Evolutionary conservation across 2,329 filamentous ascomycete genomes (phyloP).

Genomic region (Fusarium nanum): DNA sequence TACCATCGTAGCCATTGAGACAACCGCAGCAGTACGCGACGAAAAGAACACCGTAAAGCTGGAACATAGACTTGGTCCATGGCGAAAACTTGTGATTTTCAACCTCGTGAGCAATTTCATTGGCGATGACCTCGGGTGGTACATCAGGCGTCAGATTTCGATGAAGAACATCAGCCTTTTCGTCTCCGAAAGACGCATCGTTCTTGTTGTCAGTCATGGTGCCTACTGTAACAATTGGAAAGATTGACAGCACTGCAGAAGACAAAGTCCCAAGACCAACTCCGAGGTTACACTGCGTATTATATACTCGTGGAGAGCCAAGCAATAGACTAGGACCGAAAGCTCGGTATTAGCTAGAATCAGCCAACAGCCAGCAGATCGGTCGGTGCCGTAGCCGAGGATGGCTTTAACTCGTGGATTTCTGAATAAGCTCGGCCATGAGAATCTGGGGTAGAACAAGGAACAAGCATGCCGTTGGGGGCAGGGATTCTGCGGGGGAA

Average conservation of each 20-base stretch:
- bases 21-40: slow-evolving; percentile 66
- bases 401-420: neutral
- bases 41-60: slow-evolving; percentile 61
- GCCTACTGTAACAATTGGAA: neutral
- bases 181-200: neutral
- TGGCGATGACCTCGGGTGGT: slow-evolving; percentile 41
- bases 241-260: neutral
- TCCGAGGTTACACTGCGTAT: neutral
- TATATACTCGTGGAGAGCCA: slow-evolving; percentile 5
- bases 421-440: slow-evolving; percentile 13
- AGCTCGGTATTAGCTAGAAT: slow-evolving; percentile 4
- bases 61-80: slow-evolving; percentile 63
- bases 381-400: slow-evolving; percentile 3
- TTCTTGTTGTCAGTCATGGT: slow-evolving; percentile 14
- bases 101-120: slow-evolving; percentile 56
- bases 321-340: neutral
- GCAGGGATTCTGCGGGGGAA: slow-evolving; percentile 18
- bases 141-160: slow-evolving; percentile 2
- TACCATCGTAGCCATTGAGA: slow-evolving; percentile 49
- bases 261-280: neutral
- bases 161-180: slow-evolving; percentile 17
- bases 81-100: slow-evolving; percentile 56
- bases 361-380: neutral
- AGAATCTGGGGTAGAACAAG: slow-evolving; percentile 27
- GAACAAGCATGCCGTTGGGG: neutral